Base-by-base conservation (phyloP, 306 rosid genomes). In the Trifolium subterraneum region DNA sequence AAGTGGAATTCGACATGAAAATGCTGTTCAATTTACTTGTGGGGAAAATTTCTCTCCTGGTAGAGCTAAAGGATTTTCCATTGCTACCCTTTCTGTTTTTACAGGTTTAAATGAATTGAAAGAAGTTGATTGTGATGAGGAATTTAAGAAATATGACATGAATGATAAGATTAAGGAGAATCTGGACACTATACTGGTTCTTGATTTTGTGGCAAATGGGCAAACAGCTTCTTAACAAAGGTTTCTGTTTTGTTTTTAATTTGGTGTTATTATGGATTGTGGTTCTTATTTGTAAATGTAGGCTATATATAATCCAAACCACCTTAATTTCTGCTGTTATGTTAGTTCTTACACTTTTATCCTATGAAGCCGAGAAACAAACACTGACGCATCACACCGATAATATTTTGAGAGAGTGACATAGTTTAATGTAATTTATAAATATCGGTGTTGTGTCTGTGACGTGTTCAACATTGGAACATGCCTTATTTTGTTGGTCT, bases 31-130 rank as follows among this genome's bases (percentile, higher is more conserved):
- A 71, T 38, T 90, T 31, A 83, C 83, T 5, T 67, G 38, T 5
- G 96, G 96, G 4, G 87, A 93, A 38, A 93, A 90, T 54, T 88
- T 88, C 74, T 93, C 98, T 4, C 88, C 87, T 7, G 87, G 47
- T 0, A 87, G 98, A 70, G 87, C 93, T 4, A 87, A 88, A 48
- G 98, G 97, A 4, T 93, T 75, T 51, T 83, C 91, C 5, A 73
- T 92, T 8, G 96, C 90, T 5, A 88, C 89, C 1, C 42, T 86
- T 22, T 89, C 82, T 10, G 81, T 93, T 33, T 85, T 84, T 42
- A 69, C 86, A 0, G 87, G 88, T 15, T n/a, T 44, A n/a, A 48
- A 54, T 0, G 88, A 86, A 45, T 29, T 88, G 84, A 84, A 87
- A 66, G 87, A 81, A 0, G 80, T 59, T 79, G 87, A 80, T 82